Percentiles rank a stretch among this genome's conserved stretches.
phyloP scores from a whole-genome alignment of 352 stramenopile species.

The Pythium myriotylum region DNA sequence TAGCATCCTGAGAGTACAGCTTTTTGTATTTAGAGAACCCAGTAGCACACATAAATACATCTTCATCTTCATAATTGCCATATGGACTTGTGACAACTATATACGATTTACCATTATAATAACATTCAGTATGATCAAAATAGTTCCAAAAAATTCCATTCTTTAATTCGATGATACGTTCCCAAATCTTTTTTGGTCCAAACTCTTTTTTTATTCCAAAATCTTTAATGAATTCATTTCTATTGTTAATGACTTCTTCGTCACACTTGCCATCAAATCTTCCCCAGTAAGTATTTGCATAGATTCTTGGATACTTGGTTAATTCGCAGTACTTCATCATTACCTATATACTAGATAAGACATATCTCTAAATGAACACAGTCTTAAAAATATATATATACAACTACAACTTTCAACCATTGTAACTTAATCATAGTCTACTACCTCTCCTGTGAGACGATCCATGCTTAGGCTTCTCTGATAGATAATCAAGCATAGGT shows the following conservation, averaged over 20 bases:
- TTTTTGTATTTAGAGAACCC: slow-evolving; percentile 14
- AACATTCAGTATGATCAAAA: slow-evolving; percentile 12
- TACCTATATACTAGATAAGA: slow-evolving; percentile 9
- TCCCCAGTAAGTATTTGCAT: slow-evolving; percentile 8
- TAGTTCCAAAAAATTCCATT: slow-evolving; percentile 2
- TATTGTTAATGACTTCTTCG: slow-evolving; percentile 11
- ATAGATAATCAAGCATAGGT: slow-evolving; percentile 7
- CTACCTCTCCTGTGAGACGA: slow-evolving; percentile 14
- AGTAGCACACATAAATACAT: slow-evolving; percentile 12
- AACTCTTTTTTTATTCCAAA: slow-evolving; percentile 4
- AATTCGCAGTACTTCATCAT: slow-evolving; percentile 10
- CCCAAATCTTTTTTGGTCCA: background rate
- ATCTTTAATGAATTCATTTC: slow-evolving; percentile 11
- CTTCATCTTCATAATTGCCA: slow-evolving; percentile 3
- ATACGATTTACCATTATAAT: slow-evolving; percentile 18
- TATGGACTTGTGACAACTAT: slow-evolving; percentile 15
- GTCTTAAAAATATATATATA: slow-evolving; percentile 19
- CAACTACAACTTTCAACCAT: slow-evolving; percentile 7
- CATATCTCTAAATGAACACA: slow-evolving; percentile 19
- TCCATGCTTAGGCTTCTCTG: slow-evolving; percentile 1
- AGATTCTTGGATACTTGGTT: slow-evolving; percentile 5
- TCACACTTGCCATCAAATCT: slow-evolving; percentile 11
- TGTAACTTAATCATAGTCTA: slow-evolving; percentile 17
- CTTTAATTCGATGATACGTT: background rate
- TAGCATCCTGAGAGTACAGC: slow-evolving; percentile 8